These are phyloP conservation scores for Aphanomyces euteiches DNA, from an alignment of 352 stramenopile genomes.

Conservation along the genomic window DNA sequence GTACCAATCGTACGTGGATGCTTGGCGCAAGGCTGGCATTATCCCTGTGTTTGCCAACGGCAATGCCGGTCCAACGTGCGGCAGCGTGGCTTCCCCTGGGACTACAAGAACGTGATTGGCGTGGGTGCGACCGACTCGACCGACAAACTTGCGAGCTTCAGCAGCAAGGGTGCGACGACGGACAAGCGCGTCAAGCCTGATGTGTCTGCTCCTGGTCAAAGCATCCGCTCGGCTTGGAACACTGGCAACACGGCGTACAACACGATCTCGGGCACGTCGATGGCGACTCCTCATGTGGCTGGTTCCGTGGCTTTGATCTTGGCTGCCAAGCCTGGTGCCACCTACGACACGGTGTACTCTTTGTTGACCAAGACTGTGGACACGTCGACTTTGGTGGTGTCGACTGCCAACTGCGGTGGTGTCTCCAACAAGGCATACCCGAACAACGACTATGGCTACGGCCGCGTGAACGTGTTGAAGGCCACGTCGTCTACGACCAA, in stretches of 20 bases:
- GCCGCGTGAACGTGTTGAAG: background rate
- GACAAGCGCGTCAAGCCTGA: constrained; percentile 48
- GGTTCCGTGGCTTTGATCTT: constrained; percentile 50
- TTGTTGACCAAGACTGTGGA: constrained; percentile 34
- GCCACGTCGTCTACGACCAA: too few species aligned
- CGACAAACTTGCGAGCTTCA: constrained; percentile 34
- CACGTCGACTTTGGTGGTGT: constrained; percentile 23
- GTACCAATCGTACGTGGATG: constrained; percentile 33
- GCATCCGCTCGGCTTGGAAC: constrained; percentile 45
- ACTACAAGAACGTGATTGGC: constrained; percentile 35
- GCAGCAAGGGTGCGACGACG: constrained; percentile 36
- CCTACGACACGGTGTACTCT: constrained; percentile 37
- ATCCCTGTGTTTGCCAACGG: constrained; percentile 40
- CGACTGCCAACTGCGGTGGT: constrained; percentile 40
- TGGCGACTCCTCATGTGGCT: constrained; percentile 49
- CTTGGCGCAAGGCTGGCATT: constrained; percentile 39
- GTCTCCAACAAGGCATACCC: constrained; percentile 37
- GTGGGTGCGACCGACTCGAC: constrained; percentile 35
- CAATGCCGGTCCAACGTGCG: constrained; percentile 35
- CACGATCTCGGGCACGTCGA: constrained; percentile 52
- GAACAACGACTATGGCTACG: constrained; percentile 40
- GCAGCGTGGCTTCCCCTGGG: constrained; percentile 34
- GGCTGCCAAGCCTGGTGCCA: constrained; percentile 37
- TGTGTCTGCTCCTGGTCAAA: constrained; percentile 41
- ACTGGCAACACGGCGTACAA: constrained; percentile 39